Base-by-base conservation (phyloP, 345 rosid species). In the Acer campestre region DNA sequence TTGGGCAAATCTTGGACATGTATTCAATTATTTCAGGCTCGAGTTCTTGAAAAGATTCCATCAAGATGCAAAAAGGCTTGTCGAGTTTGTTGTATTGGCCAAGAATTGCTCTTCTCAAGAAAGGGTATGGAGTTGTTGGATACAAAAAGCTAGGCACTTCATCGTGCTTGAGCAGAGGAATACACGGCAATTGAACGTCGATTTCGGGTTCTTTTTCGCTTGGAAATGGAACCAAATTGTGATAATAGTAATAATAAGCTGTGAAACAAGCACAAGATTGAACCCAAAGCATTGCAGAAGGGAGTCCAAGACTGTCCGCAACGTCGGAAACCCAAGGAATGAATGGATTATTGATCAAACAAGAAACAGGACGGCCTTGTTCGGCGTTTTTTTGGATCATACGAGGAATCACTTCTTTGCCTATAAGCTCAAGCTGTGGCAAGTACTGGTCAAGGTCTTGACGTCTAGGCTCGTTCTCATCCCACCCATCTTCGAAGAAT, bases 271-370 rank as follows among this genome's bases (percentile, higher is more conserved):
- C 97, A 8, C 93, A 92, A 9, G 99, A 93, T 53, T 95, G 98
- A 17, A 95, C 94, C 99, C 98, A 95, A 5, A 95, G 94, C 83
- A 93, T 78, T 1, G 98, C 98, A 22, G 91, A 92, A 22, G 98
- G 97, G 73, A 95, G 77, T 62, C 90, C 90, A 2, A 95, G 87
- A 66, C 79, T 77, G 59, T 82, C 90, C 0, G 95, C 98, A 1
- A 95, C 90, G 61, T 93, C 98, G 1, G 94, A 86, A 1, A 86
- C 97, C 98, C 98, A 95, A 4, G 98, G 90, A 14, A 91, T 87
- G 76, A 95, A 93, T 18, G 98, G 95, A 82, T 93, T 95, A 80
- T 87, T 92, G 76, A 94, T 90, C 10, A 93, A 76, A 85, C 98
- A 93, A 17, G 97, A 85, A 51, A 94, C 89, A 0, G 97, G 95